Evolutionary conservation across 768 basidiomycete genomes (phyloP).

Genomic region (Cytidiella melzeri): DNA sequence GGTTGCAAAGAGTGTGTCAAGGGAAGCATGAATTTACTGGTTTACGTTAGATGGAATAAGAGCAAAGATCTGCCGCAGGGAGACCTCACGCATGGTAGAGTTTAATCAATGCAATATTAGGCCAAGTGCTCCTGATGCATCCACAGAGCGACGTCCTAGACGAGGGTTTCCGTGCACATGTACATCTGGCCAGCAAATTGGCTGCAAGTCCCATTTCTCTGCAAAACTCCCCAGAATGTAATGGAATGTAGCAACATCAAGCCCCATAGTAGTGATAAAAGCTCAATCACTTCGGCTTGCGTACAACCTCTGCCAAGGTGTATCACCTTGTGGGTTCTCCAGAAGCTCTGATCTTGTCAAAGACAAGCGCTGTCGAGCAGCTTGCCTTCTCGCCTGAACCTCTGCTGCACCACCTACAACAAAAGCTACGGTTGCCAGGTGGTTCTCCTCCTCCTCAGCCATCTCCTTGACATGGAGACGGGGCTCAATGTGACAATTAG

Average conservation of each 20-base stretch:
- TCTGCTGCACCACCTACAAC: neutral
- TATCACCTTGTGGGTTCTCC: constrained; percentile 27
- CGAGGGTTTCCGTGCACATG: constrained; percentile 18
- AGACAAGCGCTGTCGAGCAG: constrained; percentile 20
- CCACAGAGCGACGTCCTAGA: constrained; percentile 24
- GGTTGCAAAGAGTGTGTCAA: constrained; percentile 24
- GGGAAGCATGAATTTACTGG: constrained; percentile 29
- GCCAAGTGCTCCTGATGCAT: constrained; percentile 35
- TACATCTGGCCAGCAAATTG: constrained; percentile 28
- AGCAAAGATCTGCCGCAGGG: constrained; percentile 36
- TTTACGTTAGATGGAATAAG: constrained; percentile 32
- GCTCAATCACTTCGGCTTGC: constrained; percentile 28
- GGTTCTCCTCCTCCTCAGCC: neutral
- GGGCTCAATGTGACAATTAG: no score
- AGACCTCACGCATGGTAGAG: constrained; percentile 34
- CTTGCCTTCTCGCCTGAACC: neutral
- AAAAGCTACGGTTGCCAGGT: neutral
- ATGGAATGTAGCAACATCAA: constrained; percentile 30
- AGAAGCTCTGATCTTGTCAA: constrained; percentile 28
- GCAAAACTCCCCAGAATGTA: constrained; percentile 31
- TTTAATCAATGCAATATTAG: constrained; percentile 35
- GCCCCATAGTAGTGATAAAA: constrained; percentile 36
- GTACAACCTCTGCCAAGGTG: constrained; percentile 33
- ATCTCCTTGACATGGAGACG: no score
- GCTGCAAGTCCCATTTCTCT: constrained; percentile 1